Evolutionary conservation across 805 yeast species (phyloP).

Genomic region (Metschnikowia peoriensis): DNA sequence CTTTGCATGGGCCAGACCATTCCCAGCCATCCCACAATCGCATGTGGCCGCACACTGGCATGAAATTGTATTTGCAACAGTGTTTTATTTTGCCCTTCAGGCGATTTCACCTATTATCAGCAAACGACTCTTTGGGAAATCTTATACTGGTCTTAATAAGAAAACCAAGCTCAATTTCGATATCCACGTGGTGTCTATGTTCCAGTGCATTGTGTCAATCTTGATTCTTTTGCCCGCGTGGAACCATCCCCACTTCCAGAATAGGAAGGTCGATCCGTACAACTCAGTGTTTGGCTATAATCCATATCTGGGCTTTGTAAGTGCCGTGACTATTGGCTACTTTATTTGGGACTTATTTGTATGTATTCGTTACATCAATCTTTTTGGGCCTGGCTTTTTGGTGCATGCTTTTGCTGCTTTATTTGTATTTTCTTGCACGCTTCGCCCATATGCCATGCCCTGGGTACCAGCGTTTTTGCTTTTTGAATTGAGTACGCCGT

Average conservation of each 20-base stretch:
- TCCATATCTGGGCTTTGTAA: slow-evolving; percentile 72
- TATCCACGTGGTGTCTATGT: slow-evolving; percentile 85
- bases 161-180: slow-evolving; percentile 73
- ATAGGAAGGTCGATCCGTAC: slow-evolving; percentile 40
- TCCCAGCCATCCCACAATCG: slow-evolving; percentile 43
- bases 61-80: slow-evolving; percentile 61
- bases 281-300: slow-evolving; percentile 57
- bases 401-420: slow-evolving; percentile 83
- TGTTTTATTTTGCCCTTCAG: slow-evolving; percentile 59
- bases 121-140: slow-evolving; percentile 46
- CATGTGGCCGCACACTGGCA: slow-evolving; percentile 62
- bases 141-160: slow-evolving; percentile 47
- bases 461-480: slow-evolving; percentile 80
- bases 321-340: slow-evolving; percentile 77
- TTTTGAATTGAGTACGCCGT: slow-evolving; percentile 90
- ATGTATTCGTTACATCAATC: slow-evolving; percentile 57
- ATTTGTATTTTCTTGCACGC: slow-evolving; percentile 62
- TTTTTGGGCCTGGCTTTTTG: slow-evolving; percentile 80
- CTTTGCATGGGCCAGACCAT: slow-evolving; percentile 44
- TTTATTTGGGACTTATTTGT: slow-evolving; percentile 86
- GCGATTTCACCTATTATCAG: slow-evolving; percentile 52
- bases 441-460: slow-evolving; percentile 74
- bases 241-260: slow-evolving; percentile 47
- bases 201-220: slow-evolving; percentile 73
- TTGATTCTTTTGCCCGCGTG: slow-evolving; percentile 62